Conservation (phyloP, 306 rosid species). For the Comarum palustre region DNA sequence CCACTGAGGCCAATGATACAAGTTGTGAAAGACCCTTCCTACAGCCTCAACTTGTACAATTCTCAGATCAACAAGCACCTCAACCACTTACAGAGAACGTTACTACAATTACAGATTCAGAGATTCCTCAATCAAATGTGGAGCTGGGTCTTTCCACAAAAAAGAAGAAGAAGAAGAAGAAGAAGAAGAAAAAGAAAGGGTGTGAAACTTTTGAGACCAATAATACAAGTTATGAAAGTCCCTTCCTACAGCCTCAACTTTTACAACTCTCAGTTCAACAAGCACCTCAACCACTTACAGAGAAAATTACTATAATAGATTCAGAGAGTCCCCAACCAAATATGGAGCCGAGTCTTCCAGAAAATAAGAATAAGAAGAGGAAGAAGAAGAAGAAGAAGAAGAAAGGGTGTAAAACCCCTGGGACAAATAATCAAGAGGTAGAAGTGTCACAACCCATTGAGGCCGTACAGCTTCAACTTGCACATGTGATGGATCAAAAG, state of each 20-base stretch:
- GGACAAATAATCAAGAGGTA: not conserved
- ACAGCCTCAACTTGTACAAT: not conserved
- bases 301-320: not conserved
- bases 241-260: constrained; percentile 1
- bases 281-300: not conserved
- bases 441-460: not conserved
- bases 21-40: constrained; percentile 1
- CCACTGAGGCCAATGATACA: not conserved
- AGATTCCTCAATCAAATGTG: not conserved
- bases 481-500: not conserved
- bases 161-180: constrained; percentile 3
- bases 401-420: not conserved
- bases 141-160: not conserved
- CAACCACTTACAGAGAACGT: not conserved
- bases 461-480: not conserved
- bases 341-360: not conserved
- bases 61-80: not conserved
- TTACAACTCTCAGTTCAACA: not conserved
- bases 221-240: constrained; percentile 1
- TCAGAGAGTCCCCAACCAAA: not conserved
- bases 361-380: constrained; percentile 3
- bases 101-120: not conserved
- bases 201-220: not conserved
- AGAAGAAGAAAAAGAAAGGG: not conserved
- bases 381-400: not conserved